Evolutionary conservation across 2,329 filamentous ascomycete genomes (phyloP), one percentile per base, ranked within the genome.

Genomic region (Neonectria coccinea): DNA sequence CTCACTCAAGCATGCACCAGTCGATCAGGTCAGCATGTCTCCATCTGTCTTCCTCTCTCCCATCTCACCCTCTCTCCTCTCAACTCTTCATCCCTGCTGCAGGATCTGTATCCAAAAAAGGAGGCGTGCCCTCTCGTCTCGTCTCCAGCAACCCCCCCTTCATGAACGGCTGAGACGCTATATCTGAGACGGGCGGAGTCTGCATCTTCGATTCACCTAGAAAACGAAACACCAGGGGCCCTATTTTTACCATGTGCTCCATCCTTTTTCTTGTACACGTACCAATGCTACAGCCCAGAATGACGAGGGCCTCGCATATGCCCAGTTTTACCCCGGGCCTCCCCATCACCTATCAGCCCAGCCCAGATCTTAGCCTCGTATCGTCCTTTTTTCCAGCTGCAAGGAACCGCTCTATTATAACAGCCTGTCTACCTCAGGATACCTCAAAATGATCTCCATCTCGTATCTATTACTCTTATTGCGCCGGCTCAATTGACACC

Each of bases 201-300:
- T 20, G 39, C 39, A 42, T 42, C 39, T 42, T 42, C 39, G 39
- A 42, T 42, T 42, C 39, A 42, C n/a, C 39, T 18, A 4, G n/a
- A 42, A 42, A 42, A 18, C 39, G 39, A 42, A 42, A 42, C 39
- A 20, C 4, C 39, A 42, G 39, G 39, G n/a, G 39, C 39, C 36
- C 39, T 42, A 42, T 42, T 42, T 42, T 42, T 42, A 42, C 39
- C 39, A 41, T 41, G 39, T 42, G 39, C 39, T 42, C 39, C 39
- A 42, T 42, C n/a, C n/a, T 18, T 20, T 25, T 25, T 20, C n/a
- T 42, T 42, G 39, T 20, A 42, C 39, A 42, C 39, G 39, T 42
- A 42, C 39, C n/a, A 20, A 11, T 11, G n/a, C n/a, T 16, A 42
- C n/a, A 42, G 39, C 39, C 39, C 39, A 41, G n/a, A 41, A 18